Conservation (phyloP, 2,329 filamentous ascomycete genomes). For the Lomentospora prolificans region DNA sequence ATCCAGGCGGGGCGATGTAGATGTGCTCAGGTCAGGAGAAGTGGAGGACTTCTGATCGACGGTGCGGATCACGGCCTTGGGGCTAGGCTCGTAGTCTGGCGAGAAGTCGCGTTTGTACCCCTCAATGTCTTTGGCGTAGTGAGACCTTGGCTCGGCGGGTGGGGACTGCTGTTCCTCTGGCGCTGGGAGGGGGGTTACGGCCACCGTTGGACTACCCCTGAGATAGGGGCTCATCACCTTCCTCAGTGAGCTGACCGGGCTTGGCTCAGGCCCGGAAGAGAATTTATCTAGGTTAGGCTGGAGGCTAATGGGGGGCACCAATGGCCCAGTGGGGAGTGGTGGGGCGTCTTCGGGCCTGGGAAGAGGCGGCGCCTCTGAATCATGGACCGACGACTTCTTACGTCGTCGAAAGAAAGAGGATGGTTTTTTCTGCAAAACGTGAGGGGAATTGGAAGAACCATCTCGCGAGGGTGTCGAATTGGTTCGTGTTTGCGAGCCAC, state of each 20-base stretch:
- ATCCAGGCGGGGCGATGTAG: conserved; percentile 16
- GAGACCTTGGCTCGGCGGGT: neutral
- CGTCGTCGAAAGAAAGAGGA: conserved; percentile 89
- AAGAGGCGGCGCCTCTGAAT: conserved; percentile 51
- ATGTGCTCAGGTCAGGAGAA: conserved; percentile 14
- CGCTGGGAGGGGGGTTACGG: neutral
- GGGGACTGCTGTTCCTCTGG: neutral
- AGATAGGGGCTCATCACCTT: conserved; percentile 84
- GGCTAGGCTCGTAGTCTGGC: conserved; percentile 63
- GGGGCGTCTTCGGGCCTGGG: conserved; percentile 31
- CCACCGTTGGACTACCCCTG: conserved; percentile 15
- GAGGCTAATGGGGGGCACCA: conserved; percentile 24
- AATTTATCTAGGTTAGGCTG: conserved; percentile 12
- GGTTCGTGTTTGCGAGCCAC: conserved; percentile 14
- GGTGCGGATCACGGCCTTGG: conserved; percentile 60
- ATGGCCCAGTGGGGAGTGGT: conserved; percentile 16
- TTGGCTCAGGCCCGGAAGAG: conserved; percentile 32
- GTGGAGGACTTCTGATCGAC: conserved; percentile 36
- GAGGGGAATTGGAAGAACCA: conserved; percentile 26
- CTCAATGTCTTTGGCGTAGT: conserved; percentile 21
- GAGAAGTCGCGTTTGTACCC: conserved; percentile 54
- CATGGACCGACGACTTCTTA: conserved; percentile 81
- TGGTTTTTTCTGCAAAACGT: conserved; percentile 72
- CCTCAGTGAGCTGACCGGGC: conserved; percentile 69
- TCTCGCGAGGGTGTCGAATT: conserved; percentile 40